Base-by-base conservation (phyloP, 2,329 filamentous ascomycete species). In the Nigrospora sphaerica region DNA sequence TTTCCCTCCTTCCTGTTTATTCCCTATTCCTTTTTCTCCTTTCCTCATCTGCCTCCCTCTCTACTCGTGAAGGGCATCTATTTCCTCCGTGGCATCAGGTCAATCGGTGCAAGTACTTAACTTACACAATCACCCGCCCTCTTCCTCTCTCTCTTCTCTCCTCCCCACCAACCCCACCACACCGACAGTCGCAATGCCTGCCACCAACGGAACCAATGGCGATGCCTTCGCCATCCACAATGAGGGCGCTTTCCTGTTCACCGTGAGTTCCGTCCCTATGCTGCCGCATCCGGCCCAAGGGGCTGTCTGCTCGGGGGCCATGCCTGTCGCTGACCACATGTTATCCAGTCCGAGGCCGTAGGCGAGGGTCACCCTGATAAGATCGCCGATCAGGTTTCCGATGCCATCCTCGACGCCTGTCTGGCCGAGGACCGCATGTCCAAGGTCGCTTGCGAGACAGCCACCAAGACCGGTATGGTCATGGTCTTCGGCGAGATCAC, bases 401-500 rank as follows among this genome's bases (percentile, higher is more conserved):
- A 98, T 77, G 92, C 93, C 62, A 82, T 98, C 64, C 91, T 98
- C 77, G 93, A 98, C 80, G 93, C 93, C 75, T 97, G 93, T 77
- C 78, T 98, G 65, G 78, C 78, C 54, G 86, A 93, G 73, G 93
- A 98, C 70, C 92, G 92, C 57, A 83, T 96, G 66, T 97, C 93
- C 78, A 98, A 97, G 81, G 86, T 97, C 61, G 93, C 93, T 69
- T 98, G 93, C 74, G 93, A 98, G 81, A 96, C 92, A 58, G 93
- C 93, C 64, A 95, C 93, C 77, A 98, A 98, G 88, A 98, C 93
- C 60, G 93, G 93, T 72, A 88, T 98, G 93, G 80, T 98, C 72
- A 97, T 98, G 93, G 85, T 95, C 69, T 95, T 95, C 56, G 90
- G 90, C 73, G 93, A 98, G 72, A 98, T 98, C 72, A 95, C 90